These are phyloP conservation scores for Sclerotinia borealis DNA, from an alignment of 2,329 filamentous ascomycete genomes.

Conservation along the genomic window DNA sequence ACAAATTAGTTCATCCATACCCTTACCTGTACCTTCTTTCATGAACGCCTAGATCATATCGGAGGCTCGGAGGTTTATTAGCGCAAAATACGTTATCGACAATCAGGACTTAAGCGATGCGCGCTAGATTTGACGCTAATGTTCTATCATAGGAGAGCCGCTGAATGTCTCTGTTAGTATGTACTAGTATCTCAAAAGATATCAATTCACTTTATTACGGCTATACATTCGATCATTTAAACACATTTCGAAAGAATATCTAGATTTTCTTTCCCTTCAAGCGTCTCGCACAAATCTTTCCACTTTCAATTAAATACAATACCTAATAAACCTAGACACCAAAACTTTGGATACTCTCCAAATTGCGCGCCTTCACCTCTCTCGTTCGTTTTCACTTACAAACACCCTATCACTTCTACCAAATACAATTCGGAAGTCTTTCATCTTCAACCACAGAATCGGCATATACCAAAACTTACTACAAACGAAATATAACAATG, in stretches of 20 bases:
- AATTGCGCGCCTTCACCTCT: background rate
- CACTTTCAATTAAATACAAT: background rate
- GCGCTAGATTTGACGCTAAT: conserved; percentile 2
- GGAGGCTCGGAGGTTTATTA: background rate
- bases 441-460: background rate
- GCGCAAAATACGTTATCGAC: background rate
- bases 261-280: background rate
- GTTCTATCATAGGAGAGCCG: conserved; percentile 7
- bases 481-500: conserved; percentile 46
- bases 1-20: background rate
- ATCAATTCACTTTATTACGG: background rate
- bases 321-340: background rate
- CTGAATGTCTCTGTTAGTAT: background rate
- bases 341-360: background rate
- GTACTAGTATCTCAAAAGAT: background rate
- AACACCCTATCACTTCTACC: background rate
- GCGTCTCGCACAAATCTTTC: background rate
- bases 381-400: background rate
- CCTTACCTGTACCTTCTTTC: background rate
- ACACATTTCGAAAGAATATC: background rate
- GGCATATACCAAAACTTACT: background rate
- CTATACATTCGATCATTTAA: background rate
- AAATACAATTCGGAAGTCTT: background rate
- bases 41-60: background rate
- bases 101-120: background rate